Evolutionary conservation across 176 grass and related monocot species (phyloP), one percentile per base, ranked within the genome.

Genomic region (Neostapfia colusana): DNA sequence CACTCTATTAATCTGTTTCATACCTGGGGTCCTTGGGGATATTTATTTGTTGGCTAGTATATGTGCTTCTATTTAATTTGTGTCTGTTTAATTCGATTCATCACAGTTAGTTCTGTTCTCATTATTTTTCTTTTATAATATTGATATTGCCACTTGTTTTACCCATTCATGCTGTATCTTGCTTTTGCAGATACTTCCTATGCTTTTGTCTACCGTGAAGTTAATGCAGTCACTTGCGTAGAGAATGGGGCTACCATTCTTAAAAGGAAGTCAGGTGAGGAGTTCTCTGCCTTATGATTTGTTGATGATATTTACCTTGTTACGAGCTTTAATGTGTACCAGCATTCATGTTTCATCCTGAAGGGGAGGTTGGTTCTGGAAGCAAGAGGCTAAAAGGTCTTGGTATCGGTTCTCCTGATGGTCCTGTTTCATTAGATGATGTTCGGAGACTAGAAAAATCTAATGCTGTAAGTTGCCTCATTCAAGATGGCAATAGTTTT

Each of bases 371-470:
- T 69, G 73, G 15, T 79, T 74, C 70, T 85, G 92, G 84, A 88
- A 86, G 78, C 80, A 99, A 95, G 90, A 92, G 91, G 76, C 80
- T 92, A 15, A 99, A 92, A 70, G 95, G 95, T 72, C 90, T 99
- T 76, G 95, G 92, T 56, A 99, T 99, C 85, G 95, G 95, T 87
- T 89, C 87, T 77, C 78, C 78, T 83, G 87, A 99, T 82, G 95
- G 95, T 39, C 95, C 92, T 77, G 46, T 99, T 85, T 99, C 87
- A 48, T 85, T 99, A 59, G 92, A 95, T 84, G 95, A 99, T 78
- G 78, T 95, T 65, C 85, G 89, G 73, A 92, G 87, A 68, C 77
- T 99, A 80, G 91, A 92, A 86, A 95, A 85, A 83, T 92, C 92
- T 69, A 99, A 99, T 70, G 78, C 83, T 70, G 95, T 99, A 90